phyloP scores from a whole-genome alignment of 192 early-diverging fungal genomes.

The Coemansia sp. region DNA sequence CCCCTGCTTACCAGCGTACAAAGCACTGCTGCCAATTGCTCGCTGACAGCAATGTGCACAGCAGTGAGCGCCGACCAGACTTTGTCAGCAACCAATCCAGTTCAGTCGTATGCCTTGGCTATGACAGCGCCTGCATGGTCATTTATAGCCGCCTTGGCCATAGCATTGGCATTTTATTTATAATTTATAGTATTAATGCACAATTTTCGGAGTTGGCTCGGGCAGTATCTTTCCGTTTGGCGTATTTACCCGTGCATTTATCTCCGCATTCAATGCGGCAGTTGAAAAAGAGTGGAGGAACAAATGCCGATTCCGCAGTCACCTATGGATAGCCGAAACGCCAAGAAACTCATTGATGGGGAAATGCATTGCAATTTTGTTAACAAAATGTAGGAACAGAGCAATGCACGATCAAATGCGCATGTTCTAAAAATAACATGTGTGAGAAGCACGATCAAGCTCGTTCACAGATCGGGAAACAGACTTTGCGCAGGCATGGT shows the following conservation, averaged over 20 bases:
- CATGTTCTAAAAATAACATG: background rate
- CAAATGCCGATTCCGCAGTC: constrained; percentile 8
- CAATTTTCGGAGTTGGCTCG: constrained; percentile 11
- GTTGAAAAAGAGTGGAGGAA: background rate
- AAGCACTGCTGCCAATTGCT: constrained; percentile 20
- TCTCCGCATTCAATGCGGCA: background rate
- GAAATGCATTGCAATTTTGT: background rate
- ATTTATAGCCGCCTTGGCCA: background rate
- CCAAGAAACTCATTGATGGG: background rate
- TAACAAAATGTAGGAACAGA: background rate
- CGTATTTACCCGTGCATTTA: background rate
- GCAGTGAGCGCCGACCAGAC: background rate
- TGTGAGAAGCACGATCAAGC: background rate
- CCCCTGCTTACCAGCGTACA: constrained; percentile 20
- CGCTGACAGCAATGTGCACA: constrained; percentile 20
- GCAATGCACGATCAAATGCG: constrained; percentile 2
- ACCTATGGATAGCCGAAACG: background rate
- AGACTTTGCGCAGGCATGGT: constrained; percentile 8
- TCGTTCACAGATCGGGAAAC: too few relatives aligned
- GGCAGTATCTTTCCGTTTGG: background rate
- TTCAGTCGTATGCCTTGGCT: background rate
- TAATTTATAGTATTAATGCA: background rate
- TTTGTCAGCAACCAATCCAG: background rate
- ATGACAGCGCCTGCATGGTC: background rate
- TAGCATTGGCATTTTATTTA: background rate